Evolutionary conservation across 768 basidiomycete species (phyloP).

Genomic region (Suillus plorans): DNA sequence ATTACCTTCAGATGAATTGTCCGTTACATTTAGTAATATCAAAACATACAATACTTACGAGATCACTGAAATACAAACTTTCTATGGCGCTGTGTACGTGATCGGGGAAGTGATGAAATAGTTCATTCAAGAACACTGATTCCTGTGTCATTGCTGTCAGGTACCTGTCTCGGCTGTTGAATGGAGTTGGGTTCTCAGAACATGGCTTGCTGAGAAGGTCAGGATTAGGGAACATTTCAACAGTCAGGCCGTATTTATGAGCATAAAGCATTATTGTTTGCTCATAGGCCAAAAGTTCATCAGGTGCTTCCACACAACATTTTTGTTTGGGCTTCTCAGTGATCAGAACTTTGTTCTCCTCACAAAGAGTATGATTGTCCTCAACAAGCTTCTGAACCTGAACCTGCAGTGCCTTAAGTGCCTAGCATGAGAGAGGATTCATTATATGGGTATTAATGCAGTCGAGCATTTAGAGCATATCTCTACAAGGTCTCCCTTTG

Average conservation of each 20-base stretch:
- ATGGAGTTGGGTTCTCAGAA: neutral
- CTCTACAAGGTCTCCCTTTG: neutral
- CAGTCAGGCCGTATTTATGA: neutral
- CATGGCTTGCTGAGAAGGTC: neutral
- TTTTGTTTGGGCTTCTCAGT: neutral
- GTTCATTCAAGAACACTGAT: neutral
- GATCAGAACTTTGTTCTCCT: neutral
- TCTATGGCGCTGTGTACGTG: neutral
- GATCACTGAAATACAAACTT: neutral
- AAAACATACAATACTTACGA: neutral
- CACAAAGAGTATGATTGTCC: neutral
- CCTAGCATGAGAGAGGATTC: neutral
- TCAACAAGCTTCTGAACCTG: neutral
- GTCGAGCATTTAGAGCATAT: neutral
- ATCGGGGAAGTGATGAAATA: neutral
- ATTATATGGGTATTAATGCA: neutral
- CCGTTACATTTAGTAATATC: neutral
- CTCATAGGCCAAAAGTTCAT: neutral
- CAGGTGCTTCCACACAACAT: neutral
- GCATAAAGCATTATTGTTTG: neutral
- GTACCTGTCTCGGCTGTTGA: neutral
- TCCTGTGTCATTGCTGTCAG: neutral
- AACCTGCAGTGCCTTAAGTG: neutral
- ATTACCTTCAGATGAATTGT: neutral
- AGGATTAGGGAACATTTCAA: neutral